Base-by-base conservation (phyloP, 2,329 filamentous ascomycete species). In the Dichotomopilus funicola region DNA sequence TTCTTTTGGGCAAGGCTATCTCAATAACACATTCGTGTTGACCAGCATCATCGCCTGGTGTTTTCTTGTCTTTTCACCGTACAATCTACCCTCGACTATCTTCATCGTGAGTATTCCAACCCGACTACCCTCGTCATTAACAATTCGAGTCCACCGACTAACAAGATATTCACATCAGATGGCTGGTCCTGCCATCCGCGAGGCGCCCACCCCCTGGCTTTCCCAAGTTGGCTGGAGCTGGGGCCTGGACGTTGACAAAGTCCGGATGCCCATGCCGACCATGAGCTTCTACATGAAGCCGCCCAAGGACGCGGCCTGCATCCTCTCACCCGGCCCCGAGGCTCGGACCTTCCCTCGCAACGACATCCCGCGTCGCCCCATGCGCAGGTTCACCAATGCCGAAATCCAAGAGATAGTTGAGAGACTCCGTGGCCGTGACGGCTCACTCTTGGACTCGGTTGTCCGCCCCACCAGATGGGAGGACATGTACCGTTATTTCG, bases 401-500 rank as follows among this genome's bases (percentile, higher is more conserved):
- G 11, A 65, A 41, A 65, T 70, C 48, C 48, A 33, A 3, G 34
- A n/a, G 0, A 2, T n/a, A 1, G 40, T 13, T 27, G 12, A 4
- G 7, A 3, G 5, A 5, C 34, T 52, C 33, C 49, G 54, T 9
- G 6, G 4, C 12, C 1, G 9, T 10, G 34, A 44, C 27, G 13
- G 33, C 34, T 9, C 7, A 3, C 13, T 12, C 19, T 19, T 34
- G 10, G 4, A 37, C 13, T 19, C 13, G 1, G 69, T 77, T 66
- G 69, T 65, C 56, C 37, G 38, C 1, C 70, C 19, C 45, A 63
- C 19, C 69, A 67, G 1, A 12, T 64, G 34, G 65, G 54, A 58
- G 38, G 72, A 76, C 33, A 64, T 80, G 27, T 78, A 74, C 67
- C 61, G 65, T 1, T 79, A 75, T 59, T 81, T 76, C 48, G 78